These are phyloP conservation scores for Cercospora sesami DNA, from an alignment of 2,329 filamentous ascomycete genomes.

Conservation along the genomic window DNA sequence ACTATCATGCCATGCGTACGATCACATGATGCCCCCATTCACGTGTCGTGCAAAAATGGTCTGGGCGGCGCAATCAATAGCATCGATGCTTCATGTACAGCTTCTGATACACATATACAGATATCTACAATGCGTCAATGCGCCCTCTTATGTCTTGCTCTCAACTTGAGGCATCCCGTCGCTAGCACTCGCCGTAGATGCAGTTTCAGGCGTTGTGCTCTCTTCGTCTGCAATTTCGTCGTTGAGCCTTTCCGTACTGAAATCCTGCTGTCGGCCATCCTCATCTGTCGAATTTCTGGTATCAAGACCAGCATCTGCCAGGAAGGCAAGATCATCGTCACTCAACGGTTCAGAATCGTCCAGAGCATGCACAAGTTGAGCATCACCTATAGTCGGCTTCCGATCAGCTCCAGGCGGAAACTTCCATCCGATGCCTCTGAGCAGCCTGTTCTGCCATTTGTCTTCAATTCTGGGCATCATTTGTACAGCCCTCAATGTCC, in stretches of 20 bases:
- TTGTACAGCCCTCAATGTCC: conserved; percentile 46
- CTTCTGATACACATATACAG: background rate
- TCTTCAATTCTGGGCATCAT: conserved; percentile 45
- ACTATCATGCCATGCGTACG: background rate
- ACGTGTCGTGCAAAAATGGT: background rate
- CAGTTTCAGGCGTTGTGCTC: background rate
- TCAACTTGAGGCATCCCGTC: background rate
- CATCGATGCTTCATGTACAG: background rate
- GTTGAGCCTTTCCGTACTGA: background rate
- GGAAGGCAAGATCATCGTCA: background rate
- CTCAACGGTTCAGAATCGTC: background rate
- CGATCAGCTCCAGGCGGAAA: background rate
- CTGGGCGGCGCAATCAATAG: background rate
- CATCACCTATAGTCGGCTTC: background rate
- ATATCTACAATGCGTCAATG: background rate
- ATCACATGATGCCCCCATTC: background rate
- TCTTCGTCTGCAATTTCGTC: background rate
- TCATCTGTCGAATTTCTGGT: background rate
- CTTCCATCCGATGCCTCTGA: conserved; percentile 13
- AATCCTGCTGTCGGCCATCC: background rate
- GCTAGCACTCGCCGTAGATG: background rate
- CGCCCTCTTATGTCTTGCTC: background rate
- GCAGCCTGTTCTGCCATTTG: conserved; percentile 29
- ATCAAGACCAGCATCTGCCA: conserved; percentile 1
- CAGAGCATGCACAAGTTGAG: background rate